Base-by-base conservation (phyloP, 257 asterid species). In the Coffea eugenioides region DNA sequence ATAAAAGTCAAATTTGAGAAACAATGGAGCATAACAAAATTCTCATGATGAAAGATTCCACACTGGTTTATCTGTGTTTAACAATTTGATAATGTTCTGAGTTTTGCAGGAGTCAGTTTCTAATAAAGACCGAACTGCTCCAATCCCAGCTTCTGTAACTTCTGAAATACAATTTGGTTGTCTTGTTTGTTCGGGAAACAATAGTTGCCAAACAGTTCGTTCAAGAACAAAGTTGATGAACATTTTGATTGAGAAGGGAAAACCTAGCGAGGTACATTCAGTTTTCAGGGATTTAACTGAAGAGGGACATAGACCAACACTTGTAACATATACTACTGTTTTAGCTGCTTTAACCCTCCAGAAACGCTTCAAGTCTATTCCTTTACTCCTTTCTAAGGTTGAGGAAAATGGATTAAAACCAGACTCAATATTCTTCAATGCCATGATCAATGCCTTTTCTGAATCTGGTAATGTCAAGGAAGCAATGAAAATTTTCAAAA, bases 241-340 rank as follows among this genome's bases (percentile, higher is more conserved):
- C 78, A 82, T 57, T 71, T 88, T 93, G 86, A 93, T 92, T 25
- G 92, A 86, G 79, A 90, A 70, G 82, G 78, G 90, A 80, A 90
- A 90, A 80, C 92, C 92, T 66, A 92, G 88, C 3, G 99, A 95
- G 84, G 99, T 88, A 39, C 96, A 86, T 80, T 82, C 78, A 48
- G 74, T 93, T 70, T 88, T 91, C 69, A 88, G 90, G 79, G 92
- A 89, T 73, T 87, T 95, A 74, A 80, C 75, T 0, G 97, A 95
- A 83, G 96, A 89, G 69, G 99, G 98, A 41, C 99, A 95, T 87
- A 89, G 79, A 84, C 99, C 98, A n/a, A 86, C 97, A 72, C 94
- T 95, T 54, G 88, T 93, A 52, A 93, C 99, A 65, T 93, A 92
- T 86, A 95, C 98, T 45, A 93, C 97, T 5, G 81, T 95, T 73